These are phyloP conservation scores for Ilex asprella DNA, from an alignment of 257 asterid genomes.

Conservation along the genomic window DNA sequence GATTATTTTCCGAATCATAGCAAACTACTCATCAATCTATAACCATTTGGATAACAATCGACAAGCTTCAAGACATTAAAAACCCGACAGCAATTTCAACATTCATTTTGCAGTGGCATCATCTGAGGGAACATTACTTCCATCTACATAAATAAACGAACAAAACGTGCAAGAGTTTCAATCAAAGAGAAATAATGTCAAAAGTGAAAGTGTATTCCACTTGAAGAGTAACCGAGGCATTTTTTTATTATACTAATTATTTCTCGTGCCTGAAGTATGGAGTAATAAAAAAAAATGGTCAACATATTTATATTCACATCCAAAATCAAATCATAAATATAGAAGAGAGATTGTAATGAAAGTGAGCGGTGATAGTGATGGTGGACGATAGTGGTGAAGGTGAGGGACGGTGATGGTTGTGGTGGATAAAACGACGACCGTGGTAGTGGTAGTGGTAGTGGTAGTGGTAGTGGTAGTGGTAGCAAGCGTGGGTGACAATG, in stretches of 20 bases:
- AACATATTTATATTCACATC: too few species aligned
- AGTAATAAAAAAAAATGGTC: too few species aligned
- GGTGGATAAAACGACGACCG: too few species aligned
- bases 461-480: too few species aligned
- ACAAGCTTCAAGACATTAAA: conserved; percentile 17
- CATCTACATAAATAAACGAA: conserved; percentile 35
- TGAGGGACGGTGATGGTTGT: too few species aligned
- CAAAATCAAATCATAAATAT: too few species aligned
- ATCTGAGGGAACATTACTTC: conserved; percentile 41
- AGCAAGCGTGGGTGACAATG: too few species aligned
- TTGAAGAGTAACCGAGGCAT: neutral
- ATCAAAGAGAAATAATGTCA: neutral
- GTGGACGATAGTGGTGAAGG: too few species aligned
- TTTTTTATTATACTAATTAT: neutral
- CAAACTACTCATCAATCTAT: neutral
- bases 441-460: too few species aligned
- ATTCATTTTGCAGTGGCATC: conserved; percentile 50
- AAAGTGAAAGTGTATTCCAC: neutral
- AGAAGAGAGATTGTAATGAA: too few species aligned
- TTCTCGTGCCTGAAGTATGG: too few species aligned
- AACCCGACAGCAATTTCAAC: conserved; percentile 16
- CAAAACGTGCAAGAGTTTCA: neutral
- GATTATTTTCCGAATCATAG: neutral
- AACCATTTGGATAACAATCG: conserved; percentile 13
- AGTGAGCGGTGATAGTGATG: too few species aligned